Percentiles rank a stretch among this genome's conserved stretches.
phyloP scores from a whole-genome alignment of 805 yeast species.

The Pichia occidentalis region DNA sequence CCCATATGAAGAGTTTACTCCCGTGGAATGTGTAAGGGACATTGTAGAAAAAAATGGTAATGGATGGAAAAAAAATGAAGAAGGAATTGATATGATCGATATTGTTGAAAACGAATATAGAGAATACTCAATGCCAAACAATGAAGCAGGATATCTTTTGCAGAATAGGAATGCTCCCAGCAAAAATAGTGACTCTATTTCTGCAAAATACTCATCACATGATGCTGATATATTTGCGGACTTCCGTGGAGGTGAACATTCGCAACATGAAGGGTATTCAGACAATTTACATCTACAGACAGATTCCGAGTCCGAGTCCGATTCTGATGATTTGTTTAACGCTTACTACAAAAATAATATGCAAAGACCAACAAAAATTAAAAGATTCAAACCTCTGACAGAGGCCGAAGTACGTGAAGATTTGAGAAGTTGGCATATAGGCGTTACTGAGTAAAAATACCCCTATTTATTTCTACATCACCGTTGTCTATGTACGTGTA shows the following conservation, averaged over 20 bases:
- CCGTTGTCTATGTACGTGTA: not conserved
- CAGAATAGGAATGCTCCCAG: no score
- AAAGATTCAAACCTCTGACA: conserved; percentile 21
- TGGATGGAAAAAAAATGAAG: conserved; percentile 54
- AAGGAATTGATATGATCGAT: conserved; percentile 37
- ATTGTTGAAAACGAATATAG: conserved; percentile 22
- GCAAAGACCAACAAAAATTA: conserved; percentile 3
- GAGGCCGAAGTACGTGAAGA: conserved; percentile 31
- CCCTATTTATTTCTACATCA: no score
- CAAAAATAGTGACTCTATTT: no score
- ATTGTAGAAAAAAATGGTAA: conserved; percentile 59
- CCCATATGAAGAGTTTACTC: conserved; percentile 43
- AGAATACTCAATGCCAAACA: conserved; percentile 4
- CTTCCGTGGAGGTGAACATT: conserved; percentile 8
- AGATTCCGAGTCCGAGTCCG: no score
- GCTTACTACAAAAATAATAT: conserved; percentile 3
- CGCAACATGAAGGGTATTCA: no score
- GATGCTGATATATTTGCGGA: conserved; percentile 10
- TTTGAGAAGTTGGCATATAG: conserved; percentile 36
- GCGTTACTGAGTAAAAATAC: not conserved
- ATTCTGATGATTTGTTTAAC: not conserved
- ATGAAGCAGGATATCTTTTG: not conserved
- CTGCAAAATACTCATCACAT: no score
- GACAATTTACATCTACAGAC: no score
- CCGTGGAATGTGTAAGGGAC: conserved; percentile 68